Evolutionary conservation across 768 basidiomycete species (phyloP).

Genomic region (Rickenella mellea): DNA sequence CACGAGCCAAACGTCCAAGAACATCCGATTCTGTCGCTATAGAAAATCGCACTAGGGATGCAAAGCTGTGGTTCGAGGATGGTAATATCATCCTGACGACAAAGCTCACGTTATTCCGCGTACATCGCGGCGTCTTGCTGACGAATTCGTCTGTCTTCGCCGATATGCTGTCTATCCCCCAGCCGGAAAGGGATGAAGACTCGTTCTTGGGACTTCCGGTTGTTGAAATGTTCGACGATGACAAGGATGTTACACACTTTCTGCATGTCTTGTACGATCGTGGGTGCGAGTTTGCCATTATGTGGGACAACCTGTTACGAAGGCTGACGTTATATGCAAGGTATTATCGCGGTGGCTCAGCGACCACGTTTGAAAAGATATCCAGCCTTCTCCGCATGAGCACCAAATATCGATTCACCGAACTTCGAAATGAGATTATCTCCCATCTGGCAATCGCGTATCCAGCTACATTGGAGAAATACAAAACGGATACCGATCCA

Average conservation of each 20-base stretch:
- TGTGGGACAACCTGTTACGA: no score
- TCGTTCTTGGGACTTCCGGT: conserved; percentile 10
- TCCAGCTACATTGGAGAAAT: no score
- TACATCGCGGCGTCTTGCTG: conserved; percentile 9
- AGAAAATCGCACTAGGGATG: no score
- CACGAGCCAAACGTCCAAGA: no score
- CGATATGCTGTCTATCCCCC: conserved; percentile 10
- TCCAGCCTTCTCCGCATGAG: conserved; percentile 8
- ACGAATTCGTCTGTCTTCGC: conserved; percentile 11
- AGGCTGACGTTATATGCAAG: conserved; percentile 9
- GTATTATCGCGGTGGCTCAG: conserved; percentile 10
- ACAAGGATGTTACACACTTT: no score
- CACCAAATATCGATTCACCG: conserved; percentile 6
- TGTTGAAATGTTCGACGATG: conserved; percentile 8
- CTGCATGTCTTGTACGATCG: no score
- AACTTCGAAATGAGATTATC: no score
- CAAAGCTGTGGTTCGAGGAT: no score
- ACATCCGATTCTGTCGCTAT: no score
- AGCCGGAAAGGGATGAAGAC: conserved; percentile 8
- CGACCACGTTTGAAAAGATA: conserved; percentile 6
- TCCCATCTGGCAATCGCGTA: no score
- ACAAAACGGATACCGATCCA: no score
- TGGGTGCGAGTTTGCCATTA: no score
- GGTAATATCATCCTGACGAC: conserved; percentile 16
- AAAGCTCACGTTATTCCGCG: conserved; percentile 13